Conservation (phyloP, 2,329 filamentous ascomycete genomes). For the Aspergillus tubingensis region DNA sequence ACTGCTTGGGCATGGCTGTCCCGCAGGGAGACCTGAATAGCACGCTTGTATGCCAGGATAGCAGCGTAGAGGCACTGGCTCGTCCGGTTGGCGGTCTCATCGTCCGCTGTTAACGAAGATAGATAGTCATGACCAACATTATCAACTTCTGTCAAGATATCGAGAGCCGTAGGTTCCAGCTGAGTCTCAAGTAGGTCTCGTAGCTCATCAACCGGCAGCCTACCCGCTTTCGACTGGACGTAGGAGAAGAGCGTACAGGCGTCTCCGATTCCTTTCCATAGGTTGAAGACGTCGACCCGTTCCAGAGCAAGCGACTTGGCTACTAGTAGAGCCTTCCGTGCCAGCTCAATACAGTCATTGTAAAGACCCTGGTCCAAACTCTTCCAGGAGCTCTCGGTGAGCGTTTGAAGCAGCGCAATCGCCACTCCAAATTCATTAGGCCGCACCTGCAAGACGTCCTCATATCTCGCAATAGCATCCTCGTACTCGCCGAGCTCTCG, state of each 20-base stretch:
- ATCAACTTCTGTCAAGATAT: constrained; percentile 70
- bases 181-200: constrained; percentile 59
- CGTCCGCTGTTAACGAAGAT: constrained; percentile 35
- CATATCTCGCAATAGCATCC: constrained; percentile 75
- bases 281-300: constrained; percentile 76
- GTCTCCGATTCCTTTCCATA: constrained; percentile 92
- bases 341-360: constrained; percentile 74
- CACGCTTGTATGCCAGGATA: constrained; percentile 84
- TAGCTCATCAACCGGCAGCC: constrained; percentile 63
- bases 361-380: constrained; percentile 82
- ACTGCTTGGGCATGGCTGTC: constrained; percentile 89
- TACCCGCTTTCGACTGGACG: constrained; percentile 66
- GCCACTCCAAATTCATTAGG: constrained; percentile 81
- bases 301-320: constrained; percentile 63
- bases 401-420: constrained; percentile 83
- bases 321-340: constrained; percentile 67
- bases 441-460: constrained; percentile 67
- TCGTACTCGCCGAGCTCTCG: constrained; percentile 90
- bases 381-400: constrained; percentile 77
- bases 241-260: constrained; percentile 81
- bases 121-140: constrained; percentile 53
- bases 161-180: constrained; percentile 55
- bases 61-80: constrained; percentile 66
- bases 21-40: constrained; percentile 69
- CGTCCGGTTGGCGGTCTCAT: constrained; percentile 38